phyloP scores from a whole-genome alignment of 208 protist species.

The Wallacemonas sp. region DNA sequence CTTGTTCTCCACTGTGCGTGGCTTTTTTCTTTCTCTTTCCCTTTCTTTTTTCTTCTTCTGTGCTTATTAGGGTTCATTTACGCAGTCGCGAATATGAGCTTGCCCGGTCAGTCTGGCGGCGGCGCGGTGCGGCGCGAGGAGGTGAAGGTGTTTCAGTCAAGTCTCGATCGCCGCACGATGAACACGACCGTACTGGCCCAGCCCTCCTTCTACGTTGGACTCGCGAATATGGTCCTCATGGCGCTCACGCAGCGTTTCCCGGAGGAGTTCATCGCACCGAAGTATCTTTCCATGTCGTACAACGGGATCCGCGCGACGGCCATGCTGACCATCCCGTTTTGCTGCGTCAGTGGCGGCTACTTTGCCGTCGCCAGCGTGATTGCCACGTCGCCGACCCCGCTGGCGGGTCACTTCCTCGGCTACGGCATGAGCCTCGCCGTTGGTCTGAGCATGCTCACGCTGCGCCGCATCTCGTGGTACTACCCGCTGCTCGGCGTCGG shows the following conservation, averaged over 20 bases:
- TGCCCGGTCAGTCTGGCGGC: background rate
- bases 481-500: constrained; percentile 79
- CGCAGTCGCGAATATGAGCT: background rate
- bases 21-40: background rate
- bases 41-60: constrained; percentile 2
- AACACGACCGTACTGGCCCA: constrained; percentile 76
- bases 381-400: constrained; percentile 47
- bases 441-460: constrained; percentile 66
- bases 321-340: constrained; percentile 82
- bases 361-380: constrained; percentile 77
- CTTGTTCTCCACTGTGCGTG: constrained; percentile 1
- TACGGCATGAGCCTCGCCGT: constrained; percentile 66
- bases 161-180: constrained; percentile 69
- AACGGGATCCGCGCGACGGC: constrained; percentile 71
- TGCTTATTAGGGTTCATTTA: background rate
- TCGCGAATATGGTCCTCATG: constrained; percentile 78
- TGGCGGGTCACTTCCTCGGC: constrained; percentile 70
- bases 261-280: constrained; percentile 77
- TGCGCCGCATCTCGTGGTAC: constrained; percentile 82
- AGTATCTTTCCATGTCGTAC: constrained; percentile 79
- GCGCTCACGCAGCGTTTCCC: constrained; percentile 78
- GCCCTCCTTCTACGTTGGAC: constrained; percentile 80
- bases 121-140: constrained; percentile 34
- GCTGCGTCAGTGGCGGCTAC: constrained; percentile 67
- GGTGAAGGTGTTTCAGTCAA: constrained; percentile 81